A percentile compares a stretch with the other conserved stretches of the same genome.
phyloP scores from a whole-genome alignment of 2,329 filamentous ascomycete genomes.

The Fusarium paranaense region DNA sequence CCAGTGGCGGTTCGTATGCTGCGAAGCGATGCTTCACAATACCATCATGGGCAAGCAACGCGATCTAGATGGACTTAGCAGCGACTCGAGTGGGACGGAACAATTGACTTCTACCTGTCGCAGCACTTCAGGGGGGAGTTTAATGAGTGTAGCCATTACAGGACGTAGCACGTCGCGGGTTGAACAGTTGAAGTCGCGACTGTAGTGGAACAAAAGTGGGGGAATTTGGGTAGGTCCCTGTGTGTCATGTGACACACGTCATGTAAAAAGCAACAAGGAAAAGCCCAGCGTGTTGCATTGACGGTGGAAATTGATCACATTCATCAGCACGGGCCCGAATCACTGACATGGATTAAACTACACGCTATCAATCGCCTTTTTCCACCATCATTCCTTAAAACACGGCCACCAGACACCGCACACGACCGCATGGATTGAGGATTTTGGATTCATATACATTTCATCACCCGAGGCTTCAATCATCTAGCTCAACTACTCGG shows the following conservation, averaged over 20 bases:
- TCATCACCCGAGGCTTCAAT: neutral
- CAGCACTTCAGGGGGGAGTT: constrained; percentile 5
- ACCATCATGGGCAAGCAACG: constrained; percentile 1
- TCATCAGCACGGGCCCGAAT: neutral
- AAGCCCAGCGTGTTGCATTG: neutral
- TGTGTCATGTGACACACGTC: neutral
- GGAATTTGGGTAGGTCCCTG: too few relatives aligned
- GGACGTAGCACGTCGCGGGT: neutral
- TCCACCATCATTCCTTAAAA: neutral
- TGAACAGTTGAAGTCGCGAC: neutral
- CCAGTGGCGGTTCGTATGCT: neutral
- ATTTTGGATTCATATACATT: neutral
- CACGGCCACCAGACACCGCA: neutral
- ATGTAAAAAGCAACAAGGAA: neutral
- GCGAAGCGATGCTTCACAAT: neutral
- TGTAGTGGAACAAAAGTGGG: neutral
- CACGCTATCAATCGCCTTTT: neutral
- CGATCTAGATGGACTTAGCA: neutral
- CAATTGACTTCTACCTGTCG: neutral
- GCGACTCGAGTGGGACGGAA: too few relatives aligned
- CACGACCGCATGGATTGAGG: neutral
- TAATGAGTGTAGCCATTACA: neutral
- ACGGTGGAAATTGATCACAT: neutral
- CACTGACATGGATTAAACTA: neutral
- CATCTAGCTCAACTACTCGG: neutral